Evolutionary conservation across 768 basidiomycete species (phyloP).

Genomic region (Piloderma croceum): DNA sequence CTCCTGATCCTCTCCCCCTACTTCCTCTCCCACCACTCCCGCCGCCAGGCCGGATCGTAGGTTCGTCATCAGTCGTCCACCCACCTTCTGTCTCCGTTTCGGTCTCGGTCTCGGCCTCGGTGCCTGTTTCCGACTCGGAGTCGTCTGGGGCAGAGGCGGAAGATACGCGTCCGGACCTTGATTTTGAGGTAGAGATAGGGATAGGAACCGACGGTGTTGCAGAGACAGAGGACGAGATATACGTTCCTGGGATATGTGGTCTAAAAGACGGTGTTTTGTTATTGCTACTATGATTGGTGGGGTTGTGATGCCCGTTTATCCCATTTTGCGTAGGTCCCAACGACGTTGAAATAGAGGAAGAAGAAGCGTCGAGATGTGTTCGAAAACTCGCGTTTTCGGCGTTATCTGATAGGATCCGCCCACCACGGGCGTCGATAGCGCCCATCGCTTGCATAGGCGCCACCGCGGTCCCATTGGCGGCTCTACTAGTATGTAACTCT

Average conservation of each 20-base stretch:
- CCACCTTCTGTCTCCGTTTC: constrained; percentile 51
- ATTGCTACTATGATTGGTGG: background rate
- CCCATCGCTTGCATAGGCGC: constrained; percentile 48
- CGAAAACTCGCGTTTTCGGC: constrained; percentile 13
- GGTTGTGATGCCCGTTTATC: background rate
- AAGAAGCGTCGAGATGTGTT: background rate
- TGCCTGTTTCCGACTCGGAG: constrained; percentile 34
- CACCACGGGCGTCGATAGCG: constrained; percentile 49
- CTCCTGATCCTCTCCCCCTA: too few relatives aligned
- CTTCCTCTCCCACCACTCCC: too few relatives aligned
- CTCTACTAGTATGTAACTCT: constrained; percentile 11
- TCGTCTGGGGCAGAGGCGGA: constrained; percentile 24
- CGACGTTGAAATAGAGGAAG: background rate
- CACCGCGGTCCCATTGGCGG: constrained; percentile 21
- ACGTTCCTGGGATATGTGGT: constrained; percentile 1
- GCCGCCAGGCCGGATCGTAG: constrained; percentile 71
- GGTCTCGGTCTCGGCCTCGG: constrained; percentile 35
- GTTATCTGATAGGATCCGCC: constrained; percentile 30
- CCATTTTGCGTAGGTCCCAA: background rate
- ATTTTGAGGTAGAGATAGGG: constrained; percentile 18
- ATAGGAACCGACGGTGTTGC: constrained; percentile 7
- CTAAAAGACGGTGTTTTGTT: background rate
- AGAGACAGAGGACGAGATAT: constrained; percentile 5
- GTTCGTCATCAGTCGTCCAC: constrained; percentile 70
- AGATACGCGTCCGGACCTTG: constrained; percentile 27